A percentile compares a stretch with the other conserved stretches of the same genome.
Conservation (phyloP, 139 green algal species). For the Penium margaritaceum region DNA sequence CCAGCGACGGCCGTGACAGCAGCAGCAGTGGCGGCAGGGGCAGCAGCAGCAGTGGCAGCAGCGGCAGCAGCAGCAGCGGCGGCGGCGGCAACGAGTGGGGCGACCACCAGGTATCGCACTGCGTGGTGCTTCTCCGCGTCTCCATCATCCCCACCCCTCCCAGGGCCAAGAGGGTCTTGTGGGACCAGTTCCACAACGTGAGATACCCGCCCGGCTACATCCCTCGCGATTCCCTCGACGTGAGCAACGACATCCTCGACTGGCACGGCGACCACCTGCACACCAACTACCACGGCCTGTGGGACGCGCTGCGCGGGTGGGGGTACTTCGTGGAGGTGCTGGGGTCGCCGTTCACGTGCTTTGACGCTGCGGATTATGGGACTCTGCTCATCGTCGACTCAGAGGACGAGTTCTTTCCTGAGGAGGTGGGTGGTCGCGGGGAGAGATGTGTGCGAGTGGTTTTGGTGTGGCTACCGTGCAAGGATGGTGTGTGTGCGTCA, state of each 20-base stretch:
- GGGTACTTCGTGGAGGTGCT: constrained; percentile 81
- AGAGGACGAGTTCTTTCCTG: constrained; percentile 82
- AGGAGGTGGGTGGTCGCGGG: constrained; percentile 35
- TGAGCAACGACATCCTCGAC: constrained; percentile 82
- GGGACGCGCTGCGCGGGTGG: constrained; percentile 60
- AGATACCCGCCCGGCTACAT: constrained; percentile 93
- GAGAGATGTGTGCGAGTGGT: neutral
- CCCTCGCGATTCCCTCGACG: constrained; percentile 75
- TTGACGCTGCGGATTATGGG: constrained; percentile 69
- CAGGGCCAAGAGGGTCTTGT: constrained; percentile 72
- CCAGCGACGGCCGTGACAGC: no score
- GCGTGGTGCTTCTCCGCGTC: constrained; percentile 61
- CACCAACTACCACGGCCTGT: constrained; percentile 92
- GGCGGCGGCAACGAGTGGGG: no score
- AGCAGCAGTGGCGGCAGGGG: no score
- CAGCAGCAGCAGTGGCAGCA: no score
- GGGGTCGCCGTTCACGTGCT: constrained; percentile 81
- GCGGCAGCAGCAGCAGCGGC: no score
- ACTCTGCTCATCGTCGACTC: constrained; percentile 78
- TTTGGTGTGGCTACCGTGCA: neutral
- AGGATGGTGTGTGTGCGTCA: neutral
- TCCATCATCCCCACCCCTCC: constrained; percentile 45
- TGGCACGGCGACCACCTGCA: constrained; percentile 96
- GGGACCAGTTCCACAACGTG: constrained; percentile 90
- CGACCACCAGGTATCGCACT: constrained; percentile 32